These are phyloP conservation scores for Iberis pinnata DNA, from an alignment of 345 rosid species.

Conservation along the genomic window DNA sequence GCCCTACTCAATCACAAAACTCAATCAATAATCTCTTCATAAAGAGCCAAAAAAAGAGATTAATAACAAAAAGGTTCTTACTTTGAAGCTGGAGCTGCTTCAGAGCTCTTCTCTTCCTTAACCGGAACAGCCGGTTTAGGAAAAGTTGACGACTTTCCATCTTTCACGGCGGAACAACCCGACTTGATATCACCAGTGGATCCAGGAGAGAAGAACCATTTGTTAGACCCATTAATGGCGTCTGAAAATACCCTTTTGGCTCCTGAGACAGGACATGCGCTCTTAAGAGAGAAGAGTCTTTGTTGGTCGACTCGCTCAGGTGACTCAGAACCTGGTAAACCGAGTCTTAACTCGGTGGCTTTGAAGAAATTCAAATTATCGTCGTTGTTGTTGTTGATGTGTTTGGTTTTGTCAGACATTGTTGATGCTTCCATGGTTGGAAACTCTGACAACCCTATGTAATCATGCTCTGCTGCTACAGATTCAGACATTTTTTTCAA, in stretches of 20 bases:
- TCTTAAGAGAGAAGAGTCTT: constrained; percentile 33
- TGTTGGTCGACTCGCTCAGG: constrained; percentile 36
- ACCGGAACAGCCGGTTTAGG: constrained; percentile 31
- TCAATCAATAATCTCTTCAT: neutral
- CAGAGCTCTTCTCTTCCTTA: constrained; percentile 43
- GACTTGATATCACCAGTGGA: constrained; percentile 29
- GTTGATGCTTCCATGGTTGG: constrained; percentile 39
- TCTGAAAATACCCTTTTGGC: constrained; percentile 57
- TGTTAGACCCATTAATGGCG: constrained; percentile 38
- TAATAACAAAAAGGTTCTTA: constrained; percentile 21
- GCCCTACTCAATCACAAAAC: constrained; percentile 35
- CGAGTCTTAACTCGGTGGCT: constrained; percentile 78
- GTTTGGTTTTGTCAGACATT: constrained; percentile 28
- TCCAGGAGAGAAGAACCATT: constrained; percentile 50
- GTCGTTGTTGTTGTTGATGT: constrained; percentile 6
- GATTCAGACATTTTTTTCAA: constrained; percentile 33
- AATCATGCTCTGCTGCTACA: constrained; percentile 44
- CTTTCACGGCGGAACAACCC: constrained; percentile 33
- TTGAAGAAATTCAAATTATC: constrained; percentile 40
- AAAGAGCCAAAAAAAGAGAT: neutral
- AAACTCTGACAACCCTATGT: constrained; percentile 46
- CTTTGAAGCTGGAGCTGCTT: constrained; percentile 47
- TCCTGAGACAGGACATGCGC: constrained; percentile 33
- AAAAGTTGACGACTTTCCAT: neutral
- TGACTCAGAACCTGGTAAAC: constrained; percentile 67